phyloP scores from a whole-genome alignment of 2,329 filamentous ascomycete genomes.

The Xylariaceae sp. region DNA sequence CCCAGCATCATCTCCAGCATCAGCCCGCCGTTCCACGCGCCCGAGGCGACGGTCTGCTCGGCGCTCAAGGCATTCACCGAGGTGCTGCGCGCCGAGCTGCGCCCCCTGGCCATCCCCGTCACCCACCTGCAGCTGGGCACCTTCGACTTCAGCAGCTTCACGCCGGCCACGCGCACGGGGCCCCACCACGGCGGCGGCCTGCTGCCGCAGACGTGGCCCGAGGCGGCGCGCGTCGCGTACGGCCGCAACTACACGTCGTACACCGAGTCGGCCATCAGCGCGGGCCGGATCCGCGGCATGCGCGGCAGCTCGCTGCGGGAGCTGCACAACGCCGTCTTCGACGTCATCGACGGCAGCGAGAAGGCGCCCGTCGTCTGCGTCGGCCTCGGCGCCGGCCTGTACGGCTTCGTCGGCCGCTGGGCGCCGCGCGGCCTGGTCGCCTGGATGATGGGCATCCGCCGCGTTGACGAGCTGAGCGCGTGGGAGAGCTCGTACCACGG shows the following conservation, averaged over 20 bases:
- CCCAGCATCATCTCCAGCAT: slow-evolving; percentile 75
- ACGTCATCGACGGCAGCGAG: slow-evolving; percentile 66
- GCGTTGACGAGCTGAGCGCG: slow-evolving; percentile 48
- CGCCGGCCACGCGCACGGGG: slow-evolving; percentile 29
- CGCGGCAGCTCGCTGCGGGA: slow-evolving; percentile 67
- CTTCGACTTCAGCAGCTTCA: slow-evolving; percentile 71
- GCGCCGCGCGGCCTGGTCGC: slow-evolving; percentile 70
- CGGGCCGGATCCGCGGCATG: slow-evolving; percentile 49
- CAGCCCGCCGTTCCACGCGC: slow-evolving; percentile 71
- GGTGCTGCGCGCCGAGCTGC: slow-evolving; percentile 71
- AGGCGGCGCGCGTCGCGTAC: slow-evolving; percentile 52
- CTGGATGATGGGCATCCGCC: slow-evolving; percentile 83
- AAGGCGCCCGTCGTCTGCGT: slow-evolving; percentile 63
- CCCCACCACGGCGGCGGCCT: slow-evolving; percentile 16
- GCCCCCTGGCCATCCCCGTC: slow-evolving; percentile 67
- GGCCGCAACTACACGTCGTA: slow-evolving; percentile 53
- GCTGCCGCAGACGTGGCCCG: slow-evolving; percentile 50
- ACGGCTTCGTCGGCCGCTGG: slow-evolving; percentile 78
- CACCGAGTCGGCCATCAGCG: slow-evolving; percentile 46
- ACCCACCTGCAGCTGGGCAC: slow-evolving; percentile 86
- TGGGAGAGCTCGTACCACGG: slow-evolving; percentile 40
- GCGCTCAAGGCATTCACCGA: slow-evolving; percentile 82
- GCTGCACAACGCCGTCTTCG: slow-evolving; percentile 82
- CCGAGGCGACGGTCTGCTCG: slow-evolving; percentile 78
- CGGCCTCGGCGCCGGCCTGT: slow-evolving; percentile 75